Conservation (phyloP, 2,329 filamentous ascomycete genomes). For the Colletotrichum phormii region DNA sequence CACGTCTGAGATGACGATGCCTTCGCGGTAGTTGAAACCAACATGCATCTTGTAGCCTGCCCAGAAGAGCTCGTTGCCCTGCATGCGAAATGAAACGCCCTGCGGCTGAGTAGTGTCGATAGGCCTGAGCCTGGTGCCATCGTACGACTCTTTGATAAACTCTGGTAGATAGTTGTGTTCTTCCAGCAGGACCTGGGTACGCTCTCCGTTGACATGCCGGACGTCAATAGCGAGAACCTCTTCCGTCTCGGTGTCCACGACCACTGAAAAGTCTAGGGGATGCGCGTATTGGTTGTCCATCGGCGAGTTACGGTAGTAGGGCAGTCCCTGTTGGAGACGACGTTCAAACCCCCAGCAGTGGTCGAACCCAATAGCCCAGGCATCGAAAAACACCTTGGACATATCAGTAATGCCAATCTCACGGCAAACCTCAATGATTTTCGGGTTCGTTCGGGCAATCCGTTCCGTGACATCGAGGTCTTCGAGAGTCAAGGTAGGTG, state of each 20-base stretch:
- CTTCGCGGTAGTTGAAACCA: neutral
- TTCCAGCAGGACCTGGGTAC: slow-evolving; percentile 68
- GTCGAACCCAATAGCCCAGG: neutral
- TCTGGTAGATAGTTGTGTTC: slow-evolving; percentile 59
- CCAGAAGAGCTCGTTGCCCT: neutral
- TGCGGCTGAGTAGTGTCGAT: neutral
- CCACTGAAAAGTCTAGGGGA: slow-evolving; percentile 55
- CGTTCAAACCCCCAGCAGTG: neutral
- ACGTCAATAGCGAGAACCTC: slow-evolving; percentile 59
- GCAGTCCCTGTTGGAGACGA: neutral
- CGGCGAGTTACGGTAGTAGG: neutral
- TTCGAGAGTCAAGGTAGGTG: neutral
- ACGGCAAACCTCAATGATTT: neutral
- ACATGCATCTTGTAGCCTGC: neutral
- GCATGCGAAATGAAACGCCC: neutral
- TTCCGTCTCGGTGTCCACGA: slow-evolving; percentile 59
- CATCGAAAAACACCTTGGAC: neutral
- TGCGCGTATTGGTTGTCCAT: slow-evolving; percentile 30
- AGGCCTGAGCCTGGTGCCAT: neutral
- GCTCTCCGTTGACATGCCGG: slow-evolving; percentile 63
- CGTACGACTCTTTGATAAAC: neutral
- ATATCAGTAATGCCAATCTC: neutral
- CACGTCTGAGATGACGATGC: neutral
- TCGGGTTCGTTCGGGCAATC: neutral
- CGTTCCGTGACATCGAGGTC: neutral